These are phyloP conservation scores for Termitomyces sp. DNA, from an alignment of 768 basidiomycete species.

Conservation along the genomic window DNA sequence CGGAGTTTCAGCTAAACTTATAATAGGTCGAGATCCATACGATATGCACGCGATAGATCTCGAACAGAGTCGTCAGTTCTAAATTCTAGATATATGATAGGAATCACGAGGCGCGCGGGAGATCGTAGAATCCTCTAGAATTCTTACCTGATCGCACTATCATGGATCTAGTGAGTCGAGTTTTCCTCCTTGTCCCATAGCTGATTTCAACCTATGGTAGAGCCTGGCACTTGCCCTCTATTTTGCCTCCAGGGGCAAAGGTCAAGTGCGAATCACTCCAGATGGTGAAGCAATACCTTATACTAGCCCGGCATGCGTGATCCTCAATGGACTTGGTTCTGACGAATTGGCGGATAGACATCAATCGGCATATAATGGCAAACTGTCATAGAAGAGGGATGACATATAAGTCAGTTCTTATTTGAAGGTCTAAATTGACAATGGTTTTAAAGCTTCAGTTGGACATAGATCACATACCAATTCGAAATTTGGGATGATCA, in stretches of 20 bases:
- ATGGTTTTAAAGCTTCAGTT: constrained; percentile 66
- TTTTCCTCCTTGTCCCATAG: neutral
- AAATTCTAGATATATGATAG: constrained; percentile 34
- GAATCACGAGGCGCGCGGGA: constrained; percentile 60
- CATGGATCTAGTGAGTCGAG: constrained; percentile 77
- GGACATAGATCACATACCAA: constrained; percentile 84
- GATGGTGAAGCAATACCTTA: constrained; percentile 48
- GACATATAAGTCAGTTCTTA: constrained; percentile 1
- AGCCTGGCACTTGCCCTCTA: constrained; percentile 90
- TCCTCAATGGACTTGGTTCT: constrained; percentile 89
- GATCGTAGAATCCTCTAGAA: constrained; percentile 60
- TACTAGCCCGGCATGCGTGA: constrained; percentile 71
- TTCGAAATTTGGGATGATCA: constrained; percentile 86
- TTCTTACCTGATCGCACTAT: constrained; percentile 80
- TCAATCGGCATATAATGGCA: constrained; percentile 76
- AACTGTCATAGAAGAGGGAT: constrained; percentile 78
- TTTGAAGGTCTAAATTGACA: neutral
- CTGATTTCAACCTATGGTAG: constrained; percentile 34
- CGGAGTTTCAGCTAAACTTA: neutral
- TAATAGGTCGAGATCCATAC: constrained; percentile 80
- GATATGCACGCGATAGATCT: constrained; percentile 48
- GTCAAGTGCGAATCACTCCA: constrained; percentile 42
- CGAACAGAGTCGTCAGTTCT: neutral
- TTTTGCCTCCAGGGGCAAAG: constrained; percentile 84
- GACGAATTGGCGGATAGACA: constrained; percentile 98